phyloP scores from a whole-genome alignment of 2,329 filamentous ascomycete species.

The Pseudogymnoascus sp. region DNA sequence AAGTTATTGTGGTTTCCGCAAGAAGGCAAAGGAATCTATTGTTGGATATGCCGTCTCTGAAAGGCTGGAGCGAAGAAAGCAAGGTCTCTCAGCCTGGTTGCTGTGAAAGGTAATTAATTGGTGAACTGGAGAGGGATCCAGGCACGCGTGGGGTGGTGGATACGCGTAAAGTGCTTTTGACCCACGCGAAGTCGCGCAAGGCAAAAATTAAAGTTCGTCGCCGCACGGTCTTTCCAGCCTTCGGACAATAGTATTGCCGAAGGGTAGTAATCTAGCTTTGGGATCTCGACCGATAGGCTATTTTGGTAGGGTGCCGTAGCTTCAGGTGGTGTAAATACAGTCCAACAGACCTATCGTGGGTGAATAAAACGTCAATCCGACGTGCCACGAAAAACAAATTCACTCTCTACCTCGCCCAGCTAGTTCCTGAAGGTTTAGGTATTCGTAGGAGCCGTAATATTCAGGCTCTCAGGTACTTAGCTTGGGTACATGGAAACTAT shows the following conservation, averaged over 20 bases:
- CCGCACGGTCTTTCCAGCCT: background rate
- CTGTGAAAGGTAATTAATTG: background rate
- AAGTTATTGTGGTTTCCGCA: background rate
- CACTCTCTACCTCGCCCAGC: background rate
- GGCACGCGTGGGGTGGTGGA: conserved; percentile 1
- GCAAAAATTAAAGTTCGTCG: background rate
- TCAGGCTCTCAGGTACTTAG: background rate
- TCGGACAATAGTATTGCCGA: background rate
- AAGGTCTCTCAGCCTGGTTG: background rate
- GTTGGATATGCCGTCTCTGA: background rate
- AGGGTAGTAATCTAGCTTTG: background rate
- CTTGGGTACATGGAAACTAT: conserved; percentile 3
- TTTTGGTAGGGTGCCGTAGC: background rate
- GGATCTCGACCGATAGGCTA: background rate
- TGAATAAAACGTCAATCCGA: background rate
- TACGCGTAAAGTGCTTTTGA: background rate
- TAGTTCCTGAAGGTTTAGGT: background rate
- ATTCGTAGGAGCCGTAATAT: background rate
- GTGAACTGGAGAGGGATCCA: conserved; percentile 1
- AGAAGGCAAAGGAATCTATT: background rate
- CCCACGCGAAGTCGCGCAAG: background rate
- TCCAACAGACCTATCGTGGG: background rate
- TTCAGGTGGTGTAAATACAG: background rate
- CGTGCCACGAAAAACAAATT: background rate
- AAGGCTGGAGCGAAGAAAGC: conserved; percentile 4